phyloP scores from a whole-genome alignment of 2,329 filamentous ascomycete species.

The Pseudogymnoascus sp. region DNA sequence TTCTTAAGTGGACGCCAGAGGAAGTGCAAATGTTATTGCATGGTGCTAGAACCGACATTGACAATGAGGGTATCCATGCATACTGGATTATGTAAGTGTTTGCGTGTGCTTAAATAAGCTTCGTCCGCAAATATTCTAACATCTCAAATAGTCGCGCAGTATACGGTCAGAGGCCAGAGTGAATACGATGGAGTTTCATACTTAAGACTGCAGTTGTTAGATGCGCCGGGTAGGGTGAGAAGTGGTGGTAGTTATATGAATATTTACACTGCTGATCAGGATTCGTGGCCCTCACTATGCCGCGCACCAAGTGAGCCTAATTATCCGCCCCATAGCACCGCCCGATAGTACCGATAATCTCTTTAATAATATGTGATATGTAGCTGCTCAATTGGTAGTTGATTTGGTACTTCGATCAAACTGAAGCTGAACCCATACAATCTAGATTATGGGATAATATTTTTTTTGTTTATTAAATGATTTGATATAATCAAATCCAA shows the following conservation, averaged over 20 bases:
- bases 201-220: neutral
- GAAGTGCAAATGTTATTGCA: constrained; percentile 27
- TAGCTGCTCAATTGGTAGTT: too few relatives aligned
- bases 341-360: neutral
- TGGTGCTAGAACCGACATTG: constrained; percentile 28
- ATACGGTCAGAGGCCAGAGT: neutral
- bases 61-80: constrained; percentile 26
- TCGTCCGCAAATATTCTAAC: neutral
- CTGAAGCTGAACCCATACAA: neutral
- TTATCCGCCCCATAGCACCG: neutral
- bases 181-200: neutral
- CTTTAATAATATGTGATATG: too few relatives aligned
- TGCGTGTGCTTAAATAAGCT: neutral
- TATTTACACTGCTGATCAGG: neutral
- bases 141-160: neutral
- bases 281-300: neutral
- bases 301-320: neutral
- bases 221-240: neutral
- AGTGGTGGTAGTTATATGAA: neutral
- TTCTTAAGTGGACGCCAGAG: constrained; percentile 20
- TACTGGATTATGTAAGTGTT: constrained; percentile 14
- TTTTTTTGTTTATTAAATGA: neutral
- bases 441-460: neutral
- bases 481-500: neutral
- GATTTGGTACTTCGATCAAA: too few relatives aligned